Evolutionary conservation across 2,329 filamentous ascomycete species (phyloP).

Genomic region (Rachicladosporium sp.): DNA sequence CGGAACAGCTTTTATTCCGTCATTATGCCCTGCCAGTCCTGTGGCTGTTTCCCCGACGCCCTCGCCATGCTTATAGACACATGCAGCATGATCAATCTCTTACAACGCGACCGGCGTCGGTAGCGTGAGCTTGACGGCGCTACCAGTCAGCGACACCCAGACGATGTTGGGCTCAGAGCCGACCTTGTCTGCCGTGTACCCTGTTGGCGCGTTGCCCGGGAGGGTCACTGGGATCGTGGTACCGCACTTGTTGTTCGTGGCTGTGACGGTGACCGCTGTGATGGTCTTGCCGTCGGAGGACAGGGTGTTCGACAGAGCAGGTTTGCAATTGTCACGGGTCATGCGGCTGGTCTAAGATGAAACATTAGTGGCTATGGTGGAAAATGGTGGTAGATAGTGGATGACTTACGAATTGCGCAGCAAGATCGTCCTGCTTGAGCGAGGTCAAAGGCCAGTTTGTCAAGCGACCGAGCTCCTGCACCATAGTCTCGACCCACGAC

Average conservation of each 20-base stretch:
- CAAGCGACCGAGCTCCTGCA: slow-evolving; percentile 43
- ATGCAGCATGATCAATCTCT: too few species aligned
- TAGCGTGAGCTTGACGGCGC: slow-evolving; percentile 23
- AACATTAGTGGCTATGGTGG: too few species aligned
- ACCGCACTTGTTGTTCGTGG: slow-evolving; percentile 38
- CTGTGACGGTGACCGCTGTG: slow-evolving; percentile 36
- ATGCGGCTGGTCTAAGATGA: slow-evolving; percentile 31
- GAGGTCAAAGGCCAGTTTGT: slow-evolving; percentile 43
- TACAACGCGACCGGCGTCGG: neutral
- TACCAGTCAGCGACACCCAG: slow-evolving; percentile 28
- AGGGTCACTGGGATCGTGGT: slow-evolving; percentile 44
- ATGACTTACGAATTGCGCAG: slow-evolving; percentile 29
- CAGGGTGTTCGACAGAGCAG: slow-evolving; percentile 36
- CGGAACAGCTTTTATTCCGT: too few species aligned
- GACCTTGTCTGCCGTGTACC: slow-evolving; percentile 33
- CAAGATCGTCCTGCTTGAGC: slow-evolving; percentile 45
- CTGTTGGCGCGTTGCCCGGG: slow-evolving; percentile 32
- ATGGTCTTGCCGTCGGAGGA: slow-evolving; percentile 33
- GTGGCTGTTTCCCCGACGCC: too few species aligned
- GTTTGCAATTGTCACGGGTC: slow-evolving; percentile 40
- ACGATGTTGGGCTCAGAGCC: slow-evolving; percentile 33
- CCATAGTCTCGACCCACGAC: slow-evolving; percentile 43
- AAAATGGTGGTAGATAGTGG: too few species aligned
- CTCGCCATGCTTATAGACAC: too few species aligned
- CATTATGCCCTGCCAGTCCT: too few species aligned